Evolutionary conservation across 495 filamentous ascomycete species (phyloP).

Genomic region (Schizothecium vesticola): DNA sequence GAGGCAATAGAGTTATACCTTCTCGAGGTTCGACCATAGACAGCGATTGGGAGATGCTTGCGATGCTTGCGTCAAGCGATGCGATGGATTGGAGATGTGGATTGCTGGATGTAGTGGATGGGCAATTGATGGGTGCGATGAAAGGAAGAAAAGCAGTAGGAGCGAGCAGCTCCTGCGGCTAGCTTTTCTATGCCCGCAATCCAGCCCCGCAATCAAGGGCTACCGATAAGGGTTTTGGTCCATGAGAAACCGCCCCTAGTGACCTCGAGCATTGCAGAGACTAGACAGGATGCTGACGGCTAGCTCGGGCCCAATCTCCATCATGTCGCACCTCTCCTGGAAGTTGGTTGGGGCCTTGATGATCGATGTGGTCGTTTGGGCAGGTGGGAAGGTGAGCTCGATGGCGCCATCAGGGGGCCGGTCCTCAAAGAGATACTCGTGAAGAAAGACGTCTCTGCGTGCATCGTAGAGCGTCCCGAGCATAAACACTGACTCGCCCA

Average conservation of each 20-base stretch:
- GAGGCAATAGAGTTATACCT: background rate
- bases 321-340: background rate
- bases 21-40: background rate
- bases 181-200: background rate
- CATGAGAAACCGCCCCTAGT: background rate
- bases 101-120: background rate
- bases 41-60: background rate
- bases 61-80: background rate
- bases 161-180: background rate
- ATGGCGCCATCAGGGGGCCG: too few species aligned
- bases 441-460: too few species aligned
- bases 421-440: too few species aligned
- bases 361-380: too few species aligned
- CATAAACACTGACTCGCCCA: too few species aligned
- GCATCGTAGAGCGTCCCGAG: too few species aligned
- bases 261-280: background rate
- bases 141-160: background rate
- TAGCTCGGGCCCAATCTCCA: background rate
- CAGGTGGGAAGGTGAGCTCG: too few species aligned
- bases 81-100: background rate
- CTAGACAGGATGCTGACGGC: slow-evolving; percentile 4
- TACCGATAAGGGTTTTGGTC: background rate
- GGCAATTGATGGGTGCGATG: background rate
- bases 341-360: too few species aligned
- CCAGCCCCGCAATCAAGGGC: too few species aligned